Conservation (phyloP, 148 eudicot genomes). For the Gaultheria prostrata region DNA sequence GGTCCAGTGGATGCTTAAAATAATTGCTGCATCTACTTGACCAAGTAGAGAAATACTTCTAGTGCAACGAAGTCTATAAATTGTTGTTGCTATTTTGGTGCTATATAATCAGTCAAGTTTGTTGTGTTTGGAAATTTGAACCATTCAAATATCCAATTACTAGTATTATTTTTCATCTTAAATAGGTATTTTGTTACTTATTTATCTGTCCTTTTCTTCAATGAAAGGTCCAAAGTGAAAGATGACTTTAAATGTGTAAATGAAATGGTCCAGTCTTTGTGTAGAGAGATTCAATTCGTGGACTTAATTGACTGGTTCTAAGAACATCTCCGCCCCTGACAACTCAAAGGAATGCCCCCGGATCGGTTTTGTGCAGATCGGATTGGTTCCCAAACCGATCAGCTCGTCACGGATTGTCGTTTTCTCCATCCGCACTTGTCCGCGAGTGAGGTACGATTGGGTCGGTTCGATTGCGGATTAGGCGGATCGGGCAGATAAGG, state of each 20-base stretch:
- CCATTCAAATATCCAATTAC: neutral
- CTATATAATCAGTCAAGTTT: neutral
- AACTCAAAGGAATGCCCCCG: too few relatives aligned
- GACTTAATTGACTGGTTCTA: neutral
- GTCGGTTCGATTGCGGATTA: too few relatives aligned
- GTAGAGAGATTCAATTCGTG: neutral
- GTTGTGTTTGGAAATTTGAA: neutral
- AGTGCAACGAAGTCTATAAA: neutral
- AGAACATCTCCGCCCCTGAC: too few relatives aligned
- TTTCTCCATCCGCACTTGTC: too few relatives aligned
- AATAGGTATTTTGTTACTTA: neutral
- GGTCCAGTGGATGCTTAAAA: neutral
- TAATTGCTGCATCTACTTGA: conserved; percentile 6
- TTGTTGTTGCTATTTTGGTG: neutral
- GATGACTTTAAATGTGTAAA: neutral
- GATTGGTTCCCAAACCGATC: too few relatives aligned
- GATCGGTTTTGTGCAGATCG: too few relatives aligned
- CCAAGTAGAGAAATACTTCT: neutral
- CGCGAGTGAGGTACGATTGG: too few relatives aligned
- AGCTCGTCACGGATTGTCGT: too few relatives aligned
- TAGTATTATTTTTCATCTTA: neutral
- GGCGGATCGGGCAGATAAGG: too few relatives aligned
- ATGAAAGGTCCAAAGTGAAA: neutral
- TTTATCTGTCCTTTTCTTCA: neutral
- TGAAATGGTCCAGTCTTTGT: neutral